Evolutionary conservation across 1,284 basidiomycete species (phyloP).

Genomic region (Moniliophthora roreri): DNA sequence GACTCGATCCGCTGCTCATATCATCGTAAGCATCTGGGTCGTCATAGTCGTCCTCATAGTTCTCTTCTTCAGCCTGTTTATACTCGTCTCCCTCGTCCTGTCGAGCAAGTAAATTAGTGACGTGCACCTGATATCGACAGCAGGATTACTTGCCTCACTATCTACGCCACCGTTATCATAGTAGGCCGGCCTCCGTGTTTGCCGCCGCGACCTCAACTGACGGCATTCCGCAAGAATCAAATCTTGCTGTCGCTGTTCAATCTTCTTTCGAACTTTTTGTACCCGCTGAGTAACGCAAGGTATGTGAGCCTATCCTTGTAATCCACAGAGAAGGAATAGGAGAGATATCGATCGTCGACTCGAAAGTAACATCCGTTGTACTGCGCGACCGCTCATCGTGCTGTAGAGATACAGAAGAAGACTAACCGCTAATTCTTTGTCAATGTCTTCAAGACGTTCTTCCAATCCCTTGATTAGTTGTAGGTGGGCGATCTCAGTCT

Average conservation of each 20-base stretch:
- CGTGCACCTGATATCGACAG: slow-evolving; percentile 16
- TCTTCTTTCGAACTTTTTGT: slow-evolving; percentile 61
- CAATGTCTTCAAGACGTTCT: slow-evolving; percentile 60
- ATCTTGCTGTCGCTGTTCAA: slow-evolving; percentile 63
- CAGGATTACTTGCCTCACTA: slow-evolving; percentile 51
- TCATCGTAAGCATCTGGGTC: slow-evolving; percentile 42
- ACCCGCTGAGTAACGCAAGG: slow-evolving; percentile 55
- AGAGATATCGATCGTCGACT: background rate
- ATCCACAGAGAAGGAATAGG: slow-evolving; percentile 10
- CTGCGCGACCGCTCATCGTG: slow-evolving; percentile 10
- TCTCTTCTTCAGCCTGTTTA: slow-evolving; percentile 61
- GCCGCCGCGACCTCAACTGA: slow-evolving; percentile 71
- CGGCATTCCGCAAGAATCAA: slow-evolving; percentile 74
- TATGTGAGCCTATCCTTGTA: slow-evolving; percentile 17
- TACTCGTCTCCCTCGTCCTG: slow-evolving; percentile 71
- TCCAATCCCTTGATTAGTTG: slow-evolving; percentile 62
- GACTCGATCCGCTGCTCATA: slow-evolving; percentile 31
- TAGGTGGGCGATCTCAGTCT: slow-evolving; percentile 51
- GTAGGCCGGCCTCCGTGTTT: slow-evolving; percentile 72
- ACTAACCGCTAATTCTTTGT: slow-evolving; percentile 69
- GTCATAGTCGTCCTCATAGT: slow-evolving; percentile 59
- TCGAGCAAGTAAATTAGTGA: slow-evolving; percentile 29
- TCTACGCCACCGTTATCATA: slow-evolving; percentile 60
- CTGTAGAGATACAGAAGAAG: slow-evolving; percentile 4
- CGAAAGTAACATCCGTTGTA: slow-evolving; percentile 9